Base-by-base conservation (phyloP, 805 yeast species). In the Saturnispora halmiae region DNA sequence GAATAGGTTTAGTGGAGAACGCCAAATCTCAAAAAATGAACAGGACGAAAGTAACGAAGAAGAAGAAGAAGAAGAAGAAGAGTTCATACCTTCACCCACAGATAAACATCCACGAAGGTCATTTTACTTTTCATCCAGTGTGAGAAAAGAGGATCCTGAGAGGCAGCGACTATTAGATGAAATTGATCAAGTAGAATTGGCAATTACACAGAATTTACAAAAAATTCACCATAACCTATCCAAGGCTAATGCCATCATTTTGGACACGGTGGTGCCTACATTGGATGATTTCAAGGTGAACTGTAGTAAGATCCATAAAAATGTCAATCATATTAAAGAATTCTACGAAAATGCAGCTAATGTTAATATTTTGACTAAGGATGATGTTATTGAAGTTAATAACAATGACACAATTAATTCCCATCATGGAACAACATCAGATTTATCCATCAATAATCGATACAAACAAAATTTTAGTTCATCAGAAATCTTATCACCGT, bases 161-260 rank as follows among this genome's bases (percentile, higher is more conserved):
- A 32, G 32, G 26, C 46, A 46, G 24, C 24, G 21, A 10, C 27
- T 51, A 27, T 43, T 56, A 21, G 59, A 59, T 28, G 63, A 74
- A 56, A 59, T 79, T 52, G 94, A 85, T 52, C 67, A 74, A 50
- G 58, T 84, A 33, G 94, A 86, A 52, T 94, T 82, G 56, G 82
- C 79, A 53, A 82, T 84, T 31, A 84, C 94, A 0, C 58, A 81
- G 40, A 74, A 78, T 5, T 61, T 87, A 36, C 95, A 85, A 57
- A 79, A 78, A 36, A 82, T 87, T 19, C 95, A 86, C 60, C 70
- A 76, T 36, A 80, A 84, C 52, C 67, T 86, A 37, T 72, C 81
- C 10, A 66, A 70, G 33, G 75, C 88, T 16, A 84, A 82, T 55
- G 69, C 76, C 34, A 70, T 79, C 26, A 75, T 87, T 20, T 76